phyloP scores from a whole-genome alignment of 2,329 filamentous ascomycete species.

The Fusarium torreyae region DNA sequence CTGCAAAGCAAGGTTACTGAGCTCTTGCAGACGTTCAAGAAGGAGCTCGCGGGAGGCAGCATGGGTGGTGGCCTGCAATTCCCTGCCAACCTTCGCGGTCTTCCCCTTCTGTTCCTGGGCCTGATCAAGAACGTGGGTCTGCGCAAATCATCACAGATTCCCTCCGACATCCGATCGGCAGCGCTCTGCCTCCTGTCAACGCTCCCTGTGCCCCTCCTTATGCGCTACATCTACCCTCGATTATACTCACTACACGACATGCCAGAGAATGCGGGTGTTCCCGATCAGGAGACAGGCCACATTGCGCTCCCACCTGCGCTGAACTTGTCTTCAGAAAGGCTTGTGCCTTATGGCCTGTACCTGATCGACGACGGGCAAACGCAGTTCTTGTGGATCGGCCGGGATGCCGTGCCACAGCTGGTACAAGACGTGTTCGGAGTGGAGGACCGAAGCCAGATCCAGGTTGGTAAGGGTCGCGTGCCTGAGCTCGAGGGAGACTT shows the following conservation, averaged over 20 bases:
- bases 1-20: slow-evolving; percentile 93
- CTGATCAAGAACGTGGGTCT: slow-evolving; percentile 97
- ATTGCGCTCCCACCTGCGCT: slow-evolving; percentile 87
- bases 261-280: slow-evolving; percentile 91
- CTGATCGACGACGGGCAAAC: slow-evolving; percentile 97
- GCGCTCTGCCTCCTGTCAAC: slow-evolving; percentile 96
- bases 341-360: slow-evolving; percentile 93
- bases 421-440: slow-evolving; percentile 92
- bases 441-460: slow-evolving; percentile 84
- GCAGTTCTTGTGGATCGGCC: slow-evolving; percentile 96
- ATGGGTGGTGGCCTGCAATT: slow-evolving; percentile 96
- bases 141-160: slow-evolving; percentile 93
- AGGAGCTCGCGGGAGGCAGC: slow-evolving; percentile 95
- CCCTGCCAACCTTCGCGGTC: slow-evolving; percentile 88
- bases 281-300: slow-evolving; percentile 87
- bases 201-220: slow-evolving; percentile 87
- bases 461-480: slow-evolving; percentile 90
- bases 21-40: slow-evolving; percentile 94
- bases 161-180: slow-evolving; percentile 92
- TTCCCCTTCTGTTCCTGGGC: slow-evolving; percentile 92
- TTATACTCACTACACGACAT: slow-evolving; percentile 95
- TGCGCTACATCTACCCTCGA: slow-evolving; percentile 92
- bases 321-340: slow-evolving; percentile 89
- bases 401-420: slow-evolving; percentile 91
- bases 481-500: slow-evolving; percentile 95